Evolutionary conservation across 148 eudicot species (phyloP).

Genomic region (Amaranthus cruentus): DNA sequence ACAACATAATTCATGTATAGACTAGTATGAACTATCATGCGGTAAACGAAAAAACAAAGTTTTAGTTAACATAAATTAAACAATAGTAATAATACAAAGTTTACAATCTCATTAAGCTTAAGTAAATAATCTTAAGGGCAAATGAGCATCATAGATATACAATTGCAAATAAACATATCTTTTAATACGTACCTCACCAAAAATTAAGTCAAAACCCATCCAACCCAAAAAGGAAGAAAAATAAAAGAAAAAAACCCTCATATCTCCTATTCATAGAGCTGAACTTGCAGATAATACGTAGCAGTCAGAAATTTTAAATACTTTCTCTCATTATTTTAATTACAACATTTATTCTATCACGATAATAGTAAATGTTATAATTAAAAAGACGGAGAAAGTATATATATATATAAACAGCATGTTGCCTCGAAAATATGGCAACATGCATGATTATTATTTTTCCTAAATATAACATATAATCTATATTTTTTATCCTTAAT

Average conservation of each 20-base stretch:
- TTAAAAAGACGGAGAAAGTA: neutral
- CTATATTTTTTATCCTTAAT: slow-evolving; percentile 2
- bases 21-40: no score
- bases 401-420: slow-evolving; percentile 13
- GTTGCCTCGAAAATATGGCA: slow-evolving; percentile 38
- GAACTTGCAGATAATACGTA: slow-evolving; percentile 5
- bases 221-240: slow-evolving; percentile 4
- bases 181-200: slow-evolving; percentile 1
- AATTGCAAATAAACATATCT: neutral
- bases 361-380: neutral
- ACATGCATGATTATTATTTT: slow-evolving; percentile 21
- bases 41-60: neutral
- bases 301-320: neutral
- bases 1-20: no score
- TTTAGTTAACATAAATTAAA: neutral
- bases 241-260: neutral
- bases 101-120: slow-evolving; percentile 8
- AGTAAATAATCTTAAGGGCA: neutral
- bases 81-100: slow-evolving; percentile 1
- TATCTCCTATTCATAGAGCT: neutral
- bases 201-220: slow-evolving; percentile 9
- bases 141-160: slow-evolving; percentile 14
- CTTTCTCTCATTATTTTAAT: no score
- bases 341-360: neutral
- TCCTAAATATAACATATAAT: neutral